phyloP scores from a whole-genome alignment of 345 rosid species.

The Moringa oleifera region DNA sequence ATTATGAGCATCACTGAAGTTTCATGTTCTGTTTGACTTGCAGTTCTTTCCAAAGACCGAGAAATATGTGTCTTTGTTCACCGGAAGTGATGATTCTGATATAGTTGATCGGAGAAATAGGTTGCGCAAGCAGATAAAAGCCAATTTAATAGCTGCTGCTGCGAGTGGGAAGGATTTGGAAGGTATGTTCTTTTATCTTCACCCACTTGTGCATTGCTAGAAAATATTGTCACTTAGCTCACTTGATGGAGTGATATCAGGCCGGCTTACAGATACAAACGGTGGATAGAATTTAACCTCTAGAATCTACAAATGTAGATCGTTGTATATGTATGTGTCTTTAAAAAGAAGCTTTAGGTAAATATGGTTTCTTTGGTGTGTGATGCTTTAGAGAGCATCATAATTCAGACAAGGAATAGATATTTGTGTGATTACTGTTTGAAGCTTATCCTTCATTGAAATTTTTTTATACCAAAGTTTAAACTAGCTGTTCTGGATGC shows the following conservation, averaged over 20 bases:
- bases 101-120: constrained; percentile 70
- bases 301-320: neutral
- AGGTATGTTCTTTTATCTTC: constrained; percentile 40
- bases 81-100: constrained; percentile 70
- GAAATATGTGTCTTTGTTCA: constrained; percentile 85
- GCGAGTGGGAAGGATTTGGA: constrained; percentile 98
- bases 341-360: neutral
- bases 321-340: neutral
- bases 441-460: too few relatives aligned
- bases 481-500: too few relatives aligned
- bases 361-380: too few relatives aligned
- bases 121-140: constrained; percentile 93
- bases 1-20: constrained; percentile 2
- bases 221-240: neutral
- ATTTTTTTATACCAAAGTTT: too few relatives aligned
- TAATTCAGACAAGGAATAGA: too few relatives aligned
- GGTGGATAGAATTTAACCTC: too few relatives aligned
- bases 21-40: constrained; percentile 10
- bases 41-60: constrained; percentile 98
- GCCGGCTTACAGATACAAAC: too few relatives aligned
- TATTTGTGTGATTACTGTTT: too few relatives aligned
- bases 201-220: neutral
- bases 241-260: too few relatives aligned
- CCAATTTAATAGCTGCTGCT: constrained; percentile 85
- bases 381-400: too few relatives aligned